Evolutionary conservation across 2,329 filamentous ascomycete species (phyloP), one percentile per base, ranked within the genome.

Genomic region (Penicillium frequentans): DNA sequence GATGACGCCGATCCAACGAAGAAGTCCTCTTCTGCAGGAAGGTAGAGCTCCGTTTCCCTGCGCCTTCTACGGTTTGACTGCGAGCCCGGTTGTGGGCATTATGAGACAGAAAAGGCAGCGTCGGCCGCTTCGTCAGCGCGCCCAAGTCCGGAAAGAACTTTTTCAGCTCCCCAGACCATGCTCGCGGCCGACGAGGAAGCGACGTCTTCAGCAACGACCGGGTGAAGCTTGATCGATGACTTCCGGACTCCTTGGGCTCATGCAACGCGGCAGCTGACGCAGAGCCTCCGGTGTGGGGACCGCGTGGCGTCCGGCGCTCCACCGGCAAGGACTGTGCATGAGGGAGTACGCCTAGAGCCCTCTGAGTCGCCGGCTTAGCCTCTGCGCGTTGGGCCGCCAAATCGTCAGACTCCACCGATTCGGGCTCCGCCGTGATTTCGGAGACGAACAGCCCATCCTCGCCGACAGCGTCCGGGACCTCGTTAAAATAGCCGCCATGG

Each of bases 401-500:
- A 24, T 39, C 24, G 3, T 50, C 31, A 3, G 59, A 54, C 37
- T 63, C 59, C 31, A 59, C 60, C 5, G 65, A 52, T 19, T 74
- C 72, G 1, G 73, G 72, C 59, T 75, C 73, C 23, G 65, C 65
- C 2, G 71, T 73, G 21, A 75, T 55, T 33, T 71, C 62, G 10
- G 64, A 58, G 5, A 65, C 58, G 59, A 70, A 73, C 8, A 73
- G 62, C 26, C 64, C 70, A 53, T 70, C 68, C 21, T 68, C 62
- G 44, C 57, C 68, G 56, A 65, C 56, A 11, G 66, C 61, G 49
- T 77, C 71, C 51, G 73, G 74, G 39, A 73, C 68, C 3, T 57
- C 43, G 3, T 76, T 74, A 58, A 85, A 84, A 62, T 83, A 80
- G 16, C 70, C 77, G 4, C 78, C 79, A 31, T 74, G 73, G 21